These are phyloP conservation scores for Phytophthora agathidicida DNA, from an alignment of 352 stramenopile species.

Conservation along the genomic window DNA sequence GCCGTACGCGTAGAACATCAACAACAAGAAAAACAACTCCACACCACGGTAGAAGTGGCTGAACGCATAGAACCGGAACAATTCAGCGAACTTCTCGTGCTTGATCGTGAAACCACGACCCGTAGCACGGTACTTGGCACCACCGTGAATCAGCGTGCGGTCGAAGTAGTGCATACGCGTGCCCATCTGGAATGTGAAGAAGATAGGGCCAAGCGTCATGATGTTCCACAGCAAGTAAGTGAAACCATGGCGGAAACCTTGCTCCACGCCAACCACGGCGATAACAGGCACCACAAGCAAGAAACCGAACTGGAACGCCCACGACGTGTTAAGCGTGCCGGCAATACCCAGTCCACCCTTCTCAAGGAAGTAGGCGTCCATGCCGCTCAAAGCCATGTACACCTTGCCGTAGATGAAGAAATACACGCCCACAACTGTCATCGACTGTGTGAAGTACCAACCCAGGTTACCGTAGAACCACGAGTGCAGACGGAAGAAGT, in stretches of 20 bases:
- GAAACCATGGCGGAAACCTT: conserved; percentile 94
- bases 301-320: conserved; percentile 95
- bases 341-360: conserved; percentile 93
- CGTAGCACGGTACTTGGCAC: conserved; percentile 97
- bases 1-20: conserved; percentile 90
- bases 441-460: conserved; percentile 98
- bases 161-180: conserved; percentile 99
- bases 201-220: conserved; percentile 97
- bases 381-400: conserved; percentile 94
- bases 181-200: conserved; percentile 99
- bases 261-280: conserved; percentile 96
- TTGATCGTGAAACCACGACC: conserved; percentile 99
- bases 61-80: conserved; percentile 98
- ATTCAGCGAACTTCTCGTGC: conserved; percentile 97
- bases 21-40: conserved; percentile 89
- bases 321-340: conserved; percentile 96
- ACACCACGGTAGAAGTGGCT: conserved; percentile 98
- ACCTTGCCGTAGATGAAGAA: conserved; percentile 98
- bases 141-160: conserved; percentile 97
- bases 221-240: conserved; percentile 95
- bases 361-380: conserved; percentile 92
- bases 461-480: conserved; percentile 99
- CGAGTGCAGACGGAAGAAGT: conserved; percentile 97
- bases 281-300: conserved; percentile 97
- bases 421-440: conserved; percentile 98